Evolutionary conservation across 108 stramenopile genomes (phyloP).

Genomic region (Nitzschia inconspicua): DNA sequence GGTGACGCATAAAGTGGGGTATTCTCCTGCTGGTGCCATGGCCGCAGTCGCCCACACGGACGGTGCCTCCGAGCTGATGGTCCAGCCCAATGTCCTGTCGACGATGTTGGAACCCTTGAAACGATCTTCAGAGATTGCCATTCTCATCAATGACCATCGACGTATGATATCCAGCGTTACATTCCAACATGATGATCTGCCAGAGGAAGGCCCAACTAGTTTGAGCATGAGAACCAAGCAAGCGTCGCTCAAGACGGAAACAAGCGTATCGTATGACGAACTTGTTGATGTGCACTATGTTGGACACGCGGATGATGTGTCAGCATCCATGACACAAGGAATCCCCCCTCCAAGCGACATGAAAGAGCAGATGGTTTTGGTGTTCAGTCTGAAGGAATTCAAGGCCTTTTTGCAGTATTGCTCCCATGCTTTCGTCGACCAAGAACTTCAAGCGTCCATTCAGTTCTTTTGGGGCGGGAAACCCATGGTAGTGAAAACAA

Average conservation of each 20-base stretch:
- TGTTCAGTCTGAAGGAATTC: conserved; percentile 77
- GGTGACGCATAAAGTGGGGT: conserved; percentile 61
- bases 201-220: conserved; percentile 1
- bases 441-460: conserved; percentile 45
- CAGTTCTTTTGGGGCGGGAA: conserved; percentile 83
- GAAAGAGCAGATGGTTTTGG: conserved; percentile 72
- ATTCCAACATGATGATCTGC: conserved; percentile 29
- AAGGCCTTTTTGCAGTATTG: conserved; percentile 83
- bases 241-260: conserved; percentile 66
- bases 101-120: conserved; percentile 69
- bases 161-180: conserved; percentile 22
- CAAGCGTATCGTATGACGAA: conserved; percentile 64
- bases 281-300: conserved; percentile 70
- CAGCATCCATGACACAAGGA: conserved; percentile 18
- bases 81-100: conserved; percentile 57
- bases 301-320: conserved; percentile 22
- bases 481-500: conserved; percentile 67
- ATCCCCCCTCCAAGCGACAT: conserved; percentile 52
- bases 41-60: conserved; percentile 55
- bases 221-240: background rate
- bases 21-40: conserved; percentile 51
- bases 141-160: conserved; percentile 53
- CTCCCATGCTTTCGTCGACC: conserved; percentile 48
- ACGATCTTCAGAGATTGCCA: conserved; percentile 58
- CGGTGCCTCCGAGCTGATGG: conserved; percentile 61